Evolutionary conservation across 1,139 yeast genomes (phyloP).

Genomic region (Candida labiduridarum): DNA sequence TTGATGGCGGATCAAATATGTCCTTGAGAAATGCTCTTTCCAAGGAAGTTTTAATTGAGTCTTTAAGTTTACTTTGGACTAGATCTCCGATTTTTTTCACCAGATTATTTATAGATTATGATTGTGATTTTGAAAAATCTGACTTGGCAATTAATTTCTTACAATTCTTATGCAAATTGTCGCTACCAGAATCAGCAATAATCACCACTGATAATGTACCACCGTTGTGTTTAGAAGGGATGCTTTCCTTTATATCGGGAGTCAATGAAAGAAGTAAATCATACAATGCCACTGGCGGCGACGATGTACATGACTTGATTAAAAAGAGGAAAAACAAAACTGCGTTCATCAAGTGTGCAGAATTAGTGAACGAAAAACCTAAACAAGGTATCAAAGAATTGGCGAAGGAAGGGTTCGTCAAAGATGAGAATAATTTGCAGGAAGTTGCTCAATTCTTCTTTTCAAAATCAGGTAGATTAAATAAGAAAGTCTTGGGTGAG

Average conservation of each 20-base stretch:
- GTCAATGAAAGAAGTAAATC: constrained; percentile 58
- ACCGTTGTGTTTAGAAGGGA: constrained; percentile 88
- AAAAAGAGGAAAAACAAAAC: constrained; percentile 62
- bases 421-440: constrained; percentile 49
- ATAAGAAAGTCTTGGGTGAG: constrained; percentile 88
- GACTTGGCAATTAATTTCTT: constrained; percentile 75
- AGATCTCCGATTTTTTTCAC: constrained; percentile 81
- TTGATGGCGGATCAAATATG: constrained; percentile 22
- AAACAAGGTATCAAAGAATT: constrained; percentile 69
- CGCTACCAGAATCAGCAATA: constrained; percentile 78
- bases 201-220: constrained; percentile 87
- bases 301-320: constrained; percentile 32
- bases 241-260: constrained; percentile 70
- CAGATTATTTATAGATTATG: constrained; percentile 77
- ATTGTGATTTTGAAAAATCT: constrained; percentile 86
- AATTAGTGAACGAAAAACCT: constrained; percentile 75
- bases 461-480: constrained; percentile 76
- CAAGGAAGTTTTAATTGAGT: constrained; percentile 83
- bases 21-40: constrained; percentile 35
- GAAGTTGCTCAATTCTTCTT: constrained; percentile 79
- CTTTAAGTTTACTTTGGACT: constrained; percentile 81
- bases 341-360: constrained; percentile 74
- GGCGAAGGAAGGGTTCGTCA: constrained; percentile 64
- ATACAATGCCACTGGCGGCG: constrained; percentile 19
- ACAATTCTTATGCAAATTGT: constrained; percentile 70